phyloP scores from a whole-genome alignment of 1,284 basidiomycete species.

The Rhodotorula sp. region DNA sequence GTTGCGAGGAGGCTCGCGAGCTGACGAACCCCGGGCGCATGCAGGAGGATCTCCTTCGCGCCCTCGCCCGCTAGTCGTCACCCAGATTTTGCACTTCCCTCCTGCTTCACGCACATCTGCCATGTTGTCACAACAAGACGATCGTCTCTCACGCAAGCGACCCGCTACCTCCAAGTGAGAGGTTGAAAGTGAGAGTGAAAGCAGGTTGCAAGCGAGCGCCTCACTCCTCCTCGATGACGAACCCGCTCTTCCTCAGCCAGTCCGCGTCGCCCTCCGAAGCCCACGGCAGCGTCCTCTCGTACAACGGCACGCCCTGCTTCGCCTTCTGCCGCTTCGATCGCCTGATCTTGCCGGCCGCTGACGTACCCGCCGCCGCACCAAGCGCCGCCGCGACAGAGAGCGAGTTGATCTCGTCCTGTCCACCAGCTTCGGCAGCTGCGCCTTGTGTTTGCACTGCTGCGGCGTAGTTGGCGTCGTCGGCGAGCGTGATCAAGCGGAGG shows the following conservation, averaged over 20 bases:
- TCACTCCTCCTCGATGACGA: background rate
- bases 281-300: conserved; percentile 7
- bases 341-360: conserved; percentile 2
- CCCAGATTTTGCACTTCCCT: too few species aligned
- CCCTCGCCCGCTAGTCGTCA: background rate
- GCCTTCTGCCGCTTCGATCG: conserved; percentile 2
- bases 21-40: rapidly evolving
- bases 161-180: too few species aligned
- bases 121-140: too few species aligned
- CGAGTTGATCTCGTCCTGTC: background rate
- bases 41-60: conserved; percentile 26
- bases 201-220: too few species aligned
- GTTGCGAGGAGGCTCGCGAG: too few species aligned
- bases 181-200: too few species aligned
- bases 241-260: conserved; percentile 21
- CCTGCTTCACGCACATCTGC: too few species aligned
- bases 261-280: conserved; percentile 9
- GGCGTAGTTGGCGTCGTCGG: conserved; percentile 59
- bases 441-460: conserved; percentile 16
- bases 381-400: background rate
- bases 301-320: conserved; percentile 2
- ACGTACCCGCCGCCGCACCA: background rate
- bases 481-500: conserved; percentile 63
- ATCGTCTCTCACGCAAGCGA: too few species aligned
- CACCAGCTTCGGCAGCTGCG: background rate